phyloP scores from a whole-genome alignment of 2,329 filamentous ascomycete genomes.

The Penicillium sp. region DNA sequence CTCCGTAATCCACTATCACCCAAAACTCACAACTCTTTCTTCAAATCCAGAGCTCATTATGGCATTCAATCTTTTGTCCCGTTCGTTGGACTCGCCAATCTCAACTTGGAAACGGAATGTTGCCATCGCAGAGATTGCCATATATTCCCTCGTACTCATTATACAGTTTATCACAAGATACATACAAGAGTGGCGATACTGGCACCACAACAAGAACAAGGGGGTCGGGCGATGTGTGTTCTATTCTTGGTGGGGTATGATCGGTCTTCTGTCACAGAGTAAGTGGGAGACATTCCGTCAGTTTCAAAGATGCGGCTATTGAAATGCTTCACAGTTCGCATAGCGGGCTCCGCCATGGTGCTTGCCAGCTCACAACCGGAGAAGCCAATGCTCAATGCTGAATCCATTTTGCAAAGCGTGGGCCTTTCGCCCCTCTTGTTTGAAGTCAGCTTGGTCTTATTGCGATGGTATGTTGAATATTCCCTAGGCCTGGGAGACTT shows the following conservation, averaged over 20 bases:
- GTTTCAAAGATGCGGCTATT: background rate
- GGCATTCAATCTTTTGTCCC: slow-evolving; percentile 1
- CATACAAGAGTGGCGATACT: slow-evolving; percentile 28
- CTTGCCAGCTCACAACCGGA: slow-evolving; percentile 18
- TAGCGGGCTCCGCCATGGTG: slow-evolving; percentile 24
- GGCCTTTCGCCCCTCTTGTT: slow-evolving; percentile 32
- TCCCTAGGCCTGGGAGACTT: background rate
- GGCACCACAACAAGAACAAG: slow-evolving; percentile 25
- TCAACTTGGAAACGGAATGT: slow-evolving; percentile 12
- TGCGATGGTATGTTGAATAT: slow-evolving; percentile 21
- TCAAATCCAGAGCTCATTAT: background rate
- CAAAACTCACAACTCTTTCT: background rate
- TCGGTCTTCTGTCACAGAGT: slow-evolving; percentile 28
- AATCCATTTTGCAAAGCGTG: slow-evolving; percentile 22
- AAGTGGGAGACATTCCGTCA: slow-evolving; percentile 5
- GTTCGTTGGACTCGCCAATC: slow-evolving; percentile 1
- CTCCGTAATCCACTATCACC: background rate
- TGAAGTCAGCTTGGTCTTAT: slow-evolving; percentile 28
- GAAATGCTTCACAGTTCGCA: slow-evolving; percentile 21
- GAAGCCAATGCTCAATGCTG: slow-evolving; percentile 21
- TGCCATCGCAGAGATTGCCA: slow-evolving; percentile 25
- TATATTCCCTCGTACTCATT: slow-evolving; percentile 25
- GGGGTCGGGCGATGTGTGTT: slow-evolving; percentile 17
- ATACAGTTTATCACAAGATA: slow-evolving; percentile 23
- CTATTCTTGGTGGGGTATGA: slow-evolving; percentile 30